A percentile compares a stretch with the other conserved stretches of the same genome.
Conservation (phyloP, 441 rosid genomes). For the Populus tomentosa region DNA sequence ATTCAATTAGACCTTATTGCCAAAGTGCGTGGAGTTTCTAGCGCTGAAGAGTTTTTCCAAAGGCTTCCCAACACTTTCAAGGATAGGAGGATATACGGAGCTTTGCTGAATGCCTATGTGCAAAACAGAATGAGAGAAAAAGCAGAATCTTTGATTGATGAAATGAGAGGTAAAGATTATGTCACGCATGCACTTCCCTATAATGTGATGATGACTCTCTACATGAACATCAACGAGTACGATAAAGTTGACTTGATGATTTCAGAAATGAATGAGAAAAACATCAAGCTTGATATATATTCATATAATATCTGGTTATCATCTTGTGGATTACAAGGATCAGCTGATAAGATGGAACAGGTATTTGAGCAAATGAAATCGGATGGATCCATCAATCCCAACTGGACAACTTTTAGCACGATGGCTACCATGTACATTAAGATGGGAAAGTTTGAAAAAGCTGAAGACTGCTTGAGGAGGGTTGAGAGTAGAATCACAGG, state of each 20-base stretch:
- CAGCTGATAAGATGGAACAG: too few species aligned
- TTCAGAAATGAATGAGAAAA: slow-evolving; percentile 70
- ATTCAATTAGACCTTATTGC: slow-evolving; percentile 84
- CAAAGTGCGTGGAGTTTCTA: slow-evolving; percentile 71
- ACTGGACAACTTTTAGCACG: too few species aligned
- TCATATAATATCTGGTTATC: too few species aligned
- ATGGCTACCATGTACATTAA: too few species aligned
- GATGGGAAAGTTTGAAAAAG: too few species aligned
- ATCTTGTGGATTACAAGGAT: too few species aligned
- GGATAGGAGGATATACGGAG: slow-evolving; percentile 79
- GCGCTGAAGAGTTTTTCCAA: slow-evolving; percentile 61
- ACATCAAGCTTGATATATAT: slow-evolving; percentile 64
- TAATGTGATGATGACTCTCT: slow-evolving; percentile 97
- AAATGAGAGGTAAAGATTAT: slow-evolving; percentile 66
- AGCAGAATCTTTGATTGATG: slow-evolving; percentile 61
- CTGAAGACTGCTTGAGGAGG: too few species aligned
- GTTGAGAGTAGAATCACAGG: too few species aligned
- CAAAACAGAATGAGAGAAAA: slow-evolving; percentile 52
- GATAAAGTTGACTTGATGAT: slow-evolving; percentile 64
- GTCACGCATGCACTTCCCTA: slow-evolving; percentile 65
- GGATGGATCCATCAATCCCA: too few species aligned
- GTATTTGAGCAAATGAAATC: too few species aligned
- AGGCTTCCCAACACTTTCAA: slow-evolving; percentile 52
- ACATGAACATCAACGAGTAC: slow-evolving; percentile 75
- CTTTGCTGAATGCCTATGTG: slow-evolving; percentile 78